A percentile compares a stretch with the other conserved stretches of the same genome.
Conservation (phyloP, 805 yeast species). For the Sugiyamaella boreocaroliniensis region DNA sequence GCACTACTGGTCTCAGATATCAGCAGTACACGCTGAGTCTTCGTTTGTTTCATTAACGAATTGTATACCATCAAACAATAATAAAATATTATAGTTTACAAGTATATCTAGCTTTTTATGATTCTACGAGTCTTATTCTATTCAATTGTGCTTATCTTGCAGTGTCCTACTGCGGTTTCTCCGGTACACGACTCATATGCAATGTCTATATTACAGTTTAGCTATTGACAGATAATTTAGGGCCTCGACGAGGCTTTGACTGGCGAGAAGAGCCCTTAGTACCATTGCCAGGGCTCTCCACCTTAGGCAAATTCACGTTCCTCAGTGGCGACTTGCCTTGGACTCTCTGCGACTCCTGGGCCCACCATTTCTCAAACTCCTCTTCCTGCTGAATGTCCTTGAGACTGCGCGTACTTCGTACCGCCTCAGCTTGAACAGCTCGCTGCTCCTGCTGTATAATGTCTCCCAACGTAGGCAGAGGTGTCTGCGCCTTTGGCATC, state of each 20-base stretch:
- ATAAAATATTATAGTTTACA: too few relatives aligned
- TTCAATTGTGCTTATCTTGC: too few relatives aligned
- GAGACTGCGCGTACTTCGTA: slow-evolving; percentile 38
- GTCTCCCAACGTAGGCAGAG: slow-evolving; percentile 17
- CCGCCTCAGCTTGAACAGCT: slow-evolving; percentile 35
- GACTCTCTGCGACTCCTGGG: slow-evolving; percentile 42
- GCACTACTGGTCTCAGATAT: background rate
- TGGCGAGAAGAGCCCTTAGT: background rate
- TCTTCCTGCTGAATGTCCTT: slow-evolving; percentile 75
- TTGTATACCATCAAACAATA: too few relatives aligned
- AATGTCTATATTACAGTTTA: background rate
- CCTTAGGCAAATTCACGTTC: background rate
- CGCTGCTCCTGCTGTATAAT: slow-evolving; percentile 34
- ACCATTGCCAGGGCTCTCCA: background rate
- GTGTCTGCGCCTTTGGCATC: slow-evolving; percentile 1
- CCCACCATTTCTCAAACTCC: slow-evolving; percentile 87
- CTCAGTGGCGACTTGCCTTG: slow-evolving; percentile 3
- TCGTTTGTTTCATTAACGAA: too few relatives aligned
- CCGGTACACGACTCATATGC: background rate
- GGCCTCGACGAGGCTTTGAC: slow-evolving; percentile 1
- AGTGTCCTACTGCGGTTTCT: too few relatives aligned
- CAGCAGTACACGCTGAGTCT: too few relatives aligned
- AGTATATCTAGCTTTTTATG: too few relatives aligned
- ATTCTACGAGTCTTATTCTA: too few relatives aligned
- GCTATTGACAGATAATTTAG: slow-evolving; percentile 1